Base-by-base conservation (phyloP, 106 monocot species). In the Allium sativum region DNA sequence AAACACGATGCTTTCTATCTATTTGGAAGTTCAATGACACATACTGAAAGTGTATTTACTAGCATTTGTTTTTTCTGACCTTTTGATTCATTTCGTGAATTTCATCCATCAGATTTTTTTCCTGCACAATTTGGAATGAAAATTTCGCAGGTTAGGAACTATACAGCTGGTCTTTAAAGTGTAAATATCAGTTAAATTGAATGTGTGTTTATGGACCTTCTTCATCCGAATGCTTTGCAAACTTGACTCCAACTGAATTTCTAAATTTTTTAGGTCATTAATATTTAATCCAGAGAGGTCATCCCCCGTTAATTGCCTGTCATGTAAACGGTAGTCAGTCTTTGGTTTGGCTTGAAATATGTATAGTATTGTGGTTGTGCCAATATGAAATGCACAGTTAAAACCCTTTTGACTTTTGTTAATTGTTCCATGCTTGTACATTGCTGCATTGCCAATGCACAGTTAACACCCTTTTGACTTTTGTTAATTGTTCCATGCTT, bases 51-150 rank as follows among this genome's bases (percentile, higher is more conserved):
- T 2, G 31, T 31, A 31, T 21, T 60, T 44, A 8, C 42, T 60
- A 16, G 42, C 0, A 43, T 42, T 16, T 40, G 15, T 44, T 41
- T 62, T 17, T 52, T 64, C 64, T 50, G 51, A 83, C 83, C 83
- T 77, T 83, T 9, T 65, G 71, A 41, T 68, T 74, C 46, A 83
- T 78, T 62, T 78, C 78, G 70, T 78, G 68, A 65, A 74, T 72
- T 65, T 78, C 78, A 60, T 78, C 68, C 51, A 74, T 75, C 52
- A 83, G 66, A 58, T 72, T 18, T 72, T 69, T 64, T 3, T 83
- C 83, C 83, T 83, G 45, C 73, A 31, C 31, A 31, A 5, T 31
- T 31, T 31, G 31, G 5, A 31, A 31, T 31, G 31, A n/a, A n/a
- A n/a, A n/a, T n/a, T 31, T 31, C 5, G 31, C 31, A 1, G 5